Percentiles rank a stretch among this genome's conserved stretches.
Conservation (phyloP, 2,329 filamentous ascomycete genomes). For the Xylaria sp. region DNA sequence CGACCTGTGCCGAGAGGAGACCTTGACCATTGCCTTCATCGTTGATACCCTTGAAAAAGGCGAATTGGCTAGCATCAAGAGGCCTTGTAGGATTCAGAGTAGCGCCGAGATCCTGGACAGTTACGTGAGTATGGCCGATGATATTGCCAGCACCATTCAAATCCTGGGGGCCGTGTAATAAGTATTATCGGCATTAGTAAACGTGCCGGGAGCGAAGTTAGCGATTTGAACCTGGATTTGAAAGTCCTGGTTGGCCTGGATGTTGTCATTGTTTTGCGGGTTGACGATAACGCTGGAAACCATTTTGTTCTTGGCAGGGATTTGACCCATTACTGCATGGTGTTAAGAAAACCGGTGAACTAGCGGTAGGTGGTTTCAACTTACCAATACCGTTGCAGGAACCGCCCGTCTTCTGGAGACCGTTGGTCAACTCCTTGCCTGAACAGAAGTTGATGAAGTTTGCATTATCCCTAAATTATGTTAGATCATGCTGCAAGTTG, state of each 20-base stretch:
- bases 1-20: slow-evolving; percentile 57
- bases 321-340: slow-evolving; percentile 62
- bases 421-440: slow-evolving; percentile 63
- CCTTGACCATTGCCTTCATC: slow-evolving; percentile 63
- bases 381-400: slow-evolving; percentile 69
- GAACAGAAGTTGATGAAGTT: slow-evolving; percentile 70
- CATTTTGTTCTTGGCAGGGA: slow-evolving; percentile 61
- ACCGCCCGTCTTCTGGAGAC: slow-evolving; percentile 60
- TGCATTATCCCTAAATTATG: slow-evolving; percentile 53
- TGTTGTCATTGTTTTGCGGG: slow-evolving; percentile 57
- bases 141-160: slow-evolving; percentile 55
- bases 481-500: slow-evolving; percentile 28
- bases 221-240: slow-evolving; percentile 56
- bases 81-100: slow-evolving; percentile 56
- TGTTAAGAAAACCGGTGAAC: slow-evolving; percentile 14
- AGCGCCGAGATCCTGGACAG: slow-evolving; percentile 60
- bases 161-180: slow-evolving; percentile 67
- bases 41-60: slow-evolving; percentile 72
- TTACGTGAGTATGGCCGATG: slow-evolving; percentile 65
- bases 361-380: slow-evolving; percentile 34
- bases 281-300: slow-evolving; percentile 60
- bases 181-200: slow-evolving; percentile 64
- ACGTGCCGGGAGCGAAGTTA: slow-evolving; percentile 62
- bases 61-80: slow-evolving; percentile 59
- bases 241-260: slow-evolving; percentile 56